phyloP scores from a whole-genome alignment of 441 rosid species.

The Dalechampia spathulata region DNA sequence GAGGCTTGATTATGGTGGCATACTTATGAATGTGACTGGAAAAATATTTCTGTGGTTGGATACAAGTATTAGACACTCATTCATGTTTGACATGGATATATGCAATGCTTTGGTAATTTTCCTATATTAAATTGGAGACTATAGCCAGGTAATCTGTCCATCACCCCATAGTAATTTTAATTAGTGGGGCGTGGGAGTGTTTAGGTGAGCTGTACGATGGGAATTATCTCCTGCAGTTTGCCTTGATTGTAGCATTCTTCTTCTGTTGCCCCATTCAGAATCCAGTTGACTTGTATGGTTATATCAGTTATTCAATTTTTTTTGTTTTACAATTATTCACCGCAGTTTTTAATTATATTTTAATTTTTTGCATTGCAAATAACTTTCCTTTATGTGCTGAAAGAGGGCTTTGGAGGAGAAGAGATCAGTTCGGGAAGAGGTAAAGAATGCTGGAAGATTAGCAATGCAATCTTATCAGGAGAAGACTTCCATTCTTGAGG shows the following conservation, averaged over 20 bases:
- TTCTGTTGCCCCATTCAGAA: not conserved
- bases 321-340: not conserved
- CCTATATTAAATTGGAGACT: not conserved
- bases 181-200: not conserved
- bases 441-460: constrained; percentile 55
- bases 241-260: not conserved
- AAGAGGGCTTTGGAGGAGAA: constrained; percentile 84
- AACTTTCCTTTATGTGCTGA: constrained; percentile 5
- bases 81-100: not conserved
- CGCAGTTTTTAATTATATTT: not conserved
- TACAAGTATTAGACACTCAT: too few species aligned
- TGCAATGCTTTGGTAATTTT: not conserved
- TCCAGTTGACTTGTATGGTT: not conserved
- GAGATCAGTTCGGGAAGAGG: constrained; percentile 53
- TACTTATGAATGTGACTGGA: too few species aligned
- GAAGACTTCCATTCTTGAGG: constrained; percentile 53
- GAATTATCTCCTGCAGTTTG: not conserved
- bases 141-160: not conserved
- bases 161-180: not conserved
- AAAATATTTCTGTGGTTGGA: too few species aligned
- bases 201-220: not conserved
- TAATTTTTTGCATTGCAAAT: constrained; percentile 4
- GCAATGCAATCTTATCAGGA: constrained; percentile 67
- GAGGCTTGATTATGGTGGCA: too few species aligned
- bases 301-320: not conserved